A percentile compares a stretch with the other conserved stretches of the same genome.
phyloP scores from a whole-genome alignment of 192 early-diverging fungal genomes.

The Neocallimastix lanati region DNA sequence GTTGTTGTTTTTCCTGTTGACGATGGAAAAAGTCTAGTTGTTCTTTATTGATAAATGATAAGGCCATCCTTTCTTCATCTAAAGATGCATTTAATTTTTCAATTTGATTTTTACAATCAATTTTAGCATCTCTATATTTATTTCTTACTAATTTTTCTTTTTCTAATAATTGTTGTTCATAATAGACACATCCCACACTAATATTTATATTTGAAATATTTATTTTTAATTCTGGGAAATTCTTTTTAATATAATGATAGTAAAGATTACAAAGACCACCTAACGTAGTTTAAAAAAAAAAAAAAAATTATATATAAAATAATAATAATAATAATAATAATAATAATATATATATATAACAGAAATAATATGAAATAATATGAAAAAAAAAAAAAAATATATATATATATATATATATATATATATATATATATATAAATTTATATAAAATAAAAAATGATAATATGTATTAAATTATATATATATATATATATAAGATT shows the following conservation, averaged over 20 bases:
- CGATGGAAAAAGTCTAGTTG: not conserved
- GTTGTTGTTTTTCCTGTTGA: not conserved
- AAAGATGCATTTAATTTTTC: not conserved
- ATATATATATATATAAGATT: too few species aligned
- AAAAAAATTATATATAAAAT: too few species aligned
- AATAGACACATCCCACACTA: not conserved
- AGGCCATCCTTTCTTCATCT: not conserved
- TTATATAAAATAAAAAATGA: too few species aligned
- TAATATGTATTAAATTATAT: too few species aligned
- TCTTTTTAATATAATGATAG: not conserved
- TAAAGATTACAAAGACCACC: not conserved
- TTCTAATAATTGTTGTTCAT: not conserved
- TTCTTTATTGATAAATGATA: not conserved
- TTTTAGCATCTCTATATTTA: not conserved
- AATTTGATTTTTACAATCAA: not conserved
- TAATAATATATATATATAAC: too few species aligned
- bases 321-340: too few species aligned
- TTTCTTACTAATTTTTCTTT: not conserved
- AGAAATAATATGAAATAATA: too few species aligned
- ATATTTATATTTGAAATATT: not conserved
- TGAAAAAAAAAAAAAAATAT: too few species aligned
- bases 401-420: too few species aligned
- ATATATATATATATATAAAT: too few species aligned
- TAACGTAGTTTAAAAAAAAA: not conserved
- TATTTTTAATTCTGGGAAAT: not conserved